Conservation (phyloP, 306 rosid genomes). For the Carpinus viminea region DNA sequence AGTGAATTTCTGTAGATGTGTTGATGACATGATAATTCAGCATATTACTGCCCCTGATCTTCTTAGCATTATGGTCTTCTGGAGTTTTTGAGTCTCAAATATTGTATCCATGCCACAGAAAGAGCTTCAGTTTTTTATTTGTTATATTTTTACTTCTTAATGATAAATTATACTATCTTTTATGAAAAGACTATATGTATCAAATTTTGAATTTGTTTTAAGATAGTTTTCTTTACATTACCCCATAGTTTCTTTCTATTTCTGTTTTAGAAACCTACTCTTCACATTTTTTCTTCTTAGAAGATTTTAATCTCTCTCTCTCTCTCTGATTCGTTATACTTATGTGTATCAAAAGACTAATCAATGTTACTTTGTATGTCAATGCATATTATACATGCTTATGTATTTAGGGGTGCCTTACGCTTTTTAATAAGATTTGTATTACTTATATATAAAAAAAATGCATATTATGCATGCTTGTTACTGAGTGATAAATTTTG, state of each 20-base stretch:
- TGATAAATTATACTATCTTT: neutral
- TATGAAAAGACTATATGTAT: neutral
- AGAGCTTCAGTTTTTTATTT: neutral
- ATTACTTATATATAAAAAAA: too few relatives aligned
- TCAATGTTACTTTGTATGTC: neutral
- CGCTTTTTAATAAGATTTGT: too few relatives aligned
- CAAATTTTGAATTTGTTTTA: neutral
- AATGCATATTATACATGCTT: neutral
- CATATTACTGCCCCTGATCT: neutral
- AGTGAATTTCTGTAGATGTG: neutral
- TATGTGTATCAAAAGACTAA: neutral
- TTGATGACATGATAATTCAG: neutral
- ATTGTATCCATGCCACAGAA: neutral
- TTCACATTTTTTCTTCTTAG: neutral
- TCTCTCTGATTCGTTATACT: neutral
- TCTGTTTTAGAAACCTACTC: neutral
- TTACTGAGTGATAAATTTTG: neutral
- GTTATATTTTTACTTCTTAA: neutral
- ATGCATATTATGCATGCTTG: neutral
- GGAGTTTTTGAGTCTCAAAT: neutral
- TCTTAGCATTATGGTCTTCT: neutral
- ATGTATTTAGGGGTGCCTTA: neutral
- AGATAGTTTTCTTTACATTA: neutral
- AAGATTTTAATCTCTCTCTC: neutral
- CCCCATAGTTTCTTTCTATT: neutral